Evolutionary conservation across 2,329 filamentous ascomycete species (phyloP).

Genomic region (Westerdykella sp.): DNA sequence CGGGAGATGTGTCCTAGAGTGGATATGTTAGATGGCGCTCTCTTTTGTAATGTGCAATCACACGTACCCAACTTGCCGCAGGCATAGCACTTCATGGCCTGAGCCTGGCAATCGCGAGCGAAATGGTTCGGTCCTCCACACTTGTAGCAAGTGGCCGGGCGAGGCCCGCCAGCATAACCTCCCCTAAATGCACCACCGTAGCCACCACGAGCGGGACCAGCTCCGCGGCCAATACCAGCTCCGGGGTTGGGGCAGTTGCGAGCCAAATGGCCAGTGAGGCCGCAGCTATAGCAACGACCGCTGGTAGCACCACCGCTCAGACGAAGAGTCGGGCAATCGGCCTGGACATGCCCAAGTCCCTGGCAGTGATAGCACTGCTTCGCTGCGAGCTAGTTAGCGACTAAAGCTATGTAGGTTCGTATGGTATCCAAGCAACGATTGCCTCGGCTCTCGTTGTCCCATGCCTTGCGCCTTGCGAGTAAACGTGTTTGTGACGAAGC

Average conservation of each 20-base stretch:
- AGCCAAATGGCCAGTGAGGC: conserved; percentile 85
- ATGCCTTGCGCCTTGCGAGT: no score
- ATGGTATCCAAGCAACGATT: no score
- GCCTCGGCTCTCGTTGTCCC: no score
- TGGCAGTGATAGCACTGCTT: conserved; percentile 99
- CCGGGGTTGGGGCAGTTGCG: conserved; percentile 75
- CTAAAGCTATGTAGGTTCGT: no score
- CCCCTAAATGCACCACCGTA: conserved; percentile 63
- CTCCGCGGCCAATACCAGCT: conserved; percentile 58
- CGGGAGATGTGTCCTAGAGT: conserved; percentile 71
- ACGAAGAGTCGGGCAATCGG: conserved; percentile 94
- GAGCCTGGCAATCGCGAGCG: conserved; percentile 94
- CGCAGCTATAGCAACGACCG: conserved; percentile 95
- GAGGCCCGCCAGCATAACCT: conserved; percentile 64
- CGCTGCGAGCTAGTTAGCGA: conserved; percentile 44
- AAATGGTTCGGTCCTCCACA: conserved; percentile 91
- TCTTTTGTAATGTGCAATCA: neutral
- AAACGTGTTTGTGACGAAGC: no score
- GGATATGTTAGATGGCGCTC: neutral
- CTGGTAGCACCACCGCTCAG: conserved; percentile 73
- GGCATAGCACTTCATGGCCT: conserved; percentile 97
- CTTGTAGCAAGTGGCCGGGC: conserved; percentile 62
- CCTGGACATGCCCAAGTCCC: conserved; percentile 95
- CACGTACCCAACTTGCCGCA: conserved; percentile 68
- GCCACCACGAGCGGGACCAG: conserved; percentile 63